A percentile compares a stretch with the other conserved stretches of the same genome.
Conservation (phyloP, 306 rosid genomes). For the Cyclanthera cordifolia region DNA sequence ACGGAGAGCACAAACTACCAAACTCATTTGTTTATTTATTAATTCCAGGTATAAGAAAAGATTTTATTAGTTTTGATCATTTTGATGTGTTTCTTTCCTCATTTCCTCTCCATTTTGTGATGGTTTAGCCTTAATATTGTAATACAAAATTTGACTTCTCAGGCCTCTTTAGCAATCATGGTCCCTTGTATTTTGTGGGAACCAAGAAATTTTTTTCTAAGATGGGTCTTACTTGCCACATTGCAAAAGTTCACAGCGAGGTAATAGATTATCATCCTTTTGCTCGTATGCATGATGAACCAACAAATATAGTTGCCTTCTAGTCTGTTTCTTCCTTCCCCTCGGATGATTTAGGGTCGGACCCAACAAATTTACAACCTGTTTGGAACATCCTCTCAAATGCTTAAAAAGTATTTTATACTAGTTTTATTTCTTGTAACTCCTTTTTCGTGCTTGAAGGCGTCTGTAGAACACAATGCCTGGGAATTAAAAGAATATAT, state of each 20-base stretch:
- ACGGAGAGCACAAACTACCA: slow-evolving; percentile 57
- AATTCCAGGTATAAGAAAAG: slow-evolving; percentile 49
- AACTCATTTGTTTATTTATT: slow-evolving; percentile 65
- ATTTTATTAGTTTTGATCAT: background rate
- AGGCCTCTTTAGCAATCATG: slow-evolving; percentile 84
- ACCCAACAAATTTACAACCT: background rate
- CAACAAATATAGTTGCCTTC: background rate
- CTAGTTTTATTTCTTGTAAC: background rate
- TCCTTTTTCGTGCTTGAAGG: slow-evolving; percentile 27
- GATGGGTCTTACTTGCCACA: slow-evolving; percentile 81
- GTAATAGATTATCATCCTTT: slow-evolving; percentile 22
- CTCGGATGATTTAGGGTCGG: background rate
- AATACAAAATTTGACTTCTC: slow-evolving; percentile 20
- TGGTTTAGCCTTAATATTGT: background rate
- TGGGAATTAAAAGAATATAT: slow-evolving; percentile 65
- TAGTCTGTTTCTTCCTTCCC: background rate
- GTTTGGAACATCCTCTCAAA: background rate
- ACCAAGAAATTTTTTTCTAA: slow-evolving; percentile 70
- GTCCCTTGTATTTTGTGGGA: slow-evolving; percentile 73
- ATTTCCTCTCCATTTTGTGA: slow-evolving; percentile 4
- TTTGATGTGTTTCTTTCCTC: slow-evolving; percentile 11
- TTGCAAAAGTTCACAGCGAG: slow-evolving; percentile 84
- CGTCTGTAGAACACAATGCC: slow-evolving; percentile 69
- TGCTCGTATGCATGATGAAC: background rate
- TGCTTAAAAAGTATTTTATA: no score